These are phyloP conservation scores for Fonsecaea erecta DNA, from an alignment of 2,329 filamentous ascomycete species.

Conservation along the genomic window DNA sequence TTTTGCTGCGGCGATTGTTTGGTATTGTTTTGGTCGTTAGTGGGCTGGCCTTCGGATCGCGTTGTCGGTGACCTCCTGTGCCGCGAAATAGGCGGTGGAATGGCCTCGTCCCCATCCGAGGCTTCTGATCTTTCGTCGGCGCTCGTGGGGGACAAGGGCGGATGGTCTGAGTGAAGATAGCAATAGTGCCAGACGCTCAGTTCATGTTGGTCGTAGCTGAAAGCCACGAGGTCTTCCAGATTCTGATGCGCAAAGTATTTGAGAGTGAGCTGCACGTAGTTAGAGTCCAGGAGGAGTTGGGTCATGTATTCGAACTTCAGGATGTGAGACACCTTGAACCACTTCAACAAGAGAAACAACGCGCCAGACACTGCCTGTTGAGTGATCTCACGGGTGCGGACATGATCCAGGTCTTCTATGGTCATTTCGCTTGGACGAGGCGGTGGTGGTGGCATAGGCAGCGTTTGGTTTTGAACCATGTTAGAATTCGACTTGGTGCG, in stretches of 20 bases:
- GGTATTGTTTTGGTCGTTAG: constrained; percentile 36
- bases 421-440: constrained; percentile 41
- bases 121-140: constrained; percentile 36
- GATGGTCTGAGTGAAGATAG: constrained; percentile 70
- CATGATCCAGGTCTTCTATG: constrained; percentile 78
- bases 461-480: constrained; percentile 31
- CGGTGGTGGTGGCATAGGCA: constrained; percentile 37
- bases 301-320: constrained; percentile 96
- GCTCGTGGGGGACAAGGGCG: constrained; percentile 44
- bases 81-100: constrained; percentile 77
- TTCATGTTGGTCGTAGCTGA: constrained; percentile 79
- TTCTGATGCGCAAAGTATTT: constrained; percentile 96
- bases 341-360: constrained; percentile 86
- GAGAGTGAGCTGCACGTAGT: constrained; percentile 88
- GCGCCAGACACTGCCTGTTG: constrained; percentile 91
- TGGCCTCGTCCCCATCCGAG: constrained; percentile 66
- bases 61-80: constrained; percentile 56
- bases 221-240: constrained; percentile 85
- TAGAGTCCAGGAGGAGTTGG: constrained; percentile 89
- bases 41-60: constrained; percentile 40
- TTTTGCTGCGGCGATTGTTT: constrained; percentile 38
- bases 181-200: constrained; percentile 95
- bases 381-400: constrained; percentile 82
- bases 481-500: constrained; percentile 38
- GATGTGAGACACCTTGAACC: constrained; percentile 93